Conservation (phyloP, 139 green algal species). For the Desmodesmus armatus region DNA sequence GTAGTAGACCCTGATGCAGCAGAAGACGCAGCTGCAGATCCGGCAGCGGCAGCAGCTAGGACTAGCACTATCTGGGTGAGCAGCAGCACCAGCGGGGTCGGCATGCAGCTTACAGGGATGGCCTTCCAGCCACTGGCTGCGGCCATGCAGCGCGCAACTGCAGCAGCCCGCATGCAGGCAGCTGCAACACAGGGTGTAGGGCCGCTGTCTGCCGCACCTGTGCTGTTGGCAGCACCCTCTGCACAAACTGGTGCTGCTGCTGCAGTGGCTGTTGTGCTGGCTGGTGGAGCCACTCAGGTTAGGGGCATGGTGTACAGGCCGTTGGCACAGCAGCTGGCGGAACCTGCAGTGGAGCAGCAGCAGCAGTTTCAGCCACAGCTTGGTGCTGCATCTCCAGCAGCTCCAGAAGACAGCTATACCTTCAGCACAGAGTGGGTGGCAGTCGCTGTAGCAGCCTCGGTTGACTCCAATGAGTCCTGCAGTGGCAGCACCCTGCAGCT, state of each 20-base stretch:
- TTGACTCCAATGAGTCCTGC: no score
- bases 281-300: no score
- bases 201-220: neutral
- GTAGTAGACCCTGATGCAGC: constrained; percentile 34
- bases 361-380: neutral
- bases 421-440: neutral
- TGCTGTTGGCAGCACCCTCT: neutral
- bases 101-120: constrained; percentile 31
- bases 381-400: neutral
- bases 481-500: no score
- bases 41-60: neutral
- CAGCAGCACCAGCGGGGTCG: constrained; percentile 5
- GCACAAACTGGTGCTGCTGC: neutral
- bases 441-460: neutral
- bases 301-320: no score
- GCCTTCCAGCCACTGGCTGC: neutral
- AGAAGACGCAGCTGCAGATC: neutral
- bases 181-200: neutral
- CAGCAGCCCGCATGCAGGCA: neutral
- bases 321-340: no score
- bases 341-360: no score
- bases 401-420: no score
- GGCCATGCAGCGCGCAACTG: neutral
- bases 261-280: neutral
- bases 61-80: constrained; percentile 42